Conservation (phyloP, 352 stramenopile species). For the Peronospora belbahrii region DNA sequence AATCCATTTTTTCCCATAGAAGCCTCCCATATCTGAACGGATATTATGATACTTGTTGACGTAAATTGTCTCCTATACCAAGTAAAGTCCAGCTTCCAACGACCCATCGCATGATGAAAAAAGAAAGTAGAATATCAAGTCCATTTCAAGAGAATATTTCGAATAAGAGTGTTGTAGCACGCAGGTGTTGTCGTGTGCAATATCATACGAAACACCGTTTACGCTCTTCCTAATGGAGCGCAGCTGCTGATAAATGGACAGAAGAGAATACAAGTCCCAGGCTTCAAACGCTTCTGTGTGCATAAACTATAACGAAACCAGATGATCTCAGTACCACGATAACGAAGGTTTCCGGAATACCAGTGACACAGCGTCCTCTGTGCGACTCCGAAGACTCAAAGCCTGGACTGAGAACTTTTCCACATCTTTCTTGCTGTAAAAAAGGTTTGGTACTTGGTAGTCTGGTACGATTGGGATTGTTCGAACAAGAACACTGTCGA, state of each 20-base stretch:
- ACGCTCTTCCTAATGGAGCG: slow-evolving; percentile 15
- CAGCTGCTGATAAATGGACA: slow-evolving; percentile 18
- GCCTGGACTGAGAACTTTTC: slow-evolving; percentile 51
- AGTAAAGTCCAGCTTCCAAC: too few species aligned
- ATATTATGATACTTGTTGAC: too few species aligned
- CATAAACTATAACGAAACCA: not conserved
- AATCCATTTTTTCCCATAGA: too few species aligned
- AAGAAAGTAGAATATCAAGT: too few species aligned
- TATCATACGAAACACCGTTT: not conserved
- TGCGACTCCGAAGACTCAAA: slow-evolving; percentile 41
- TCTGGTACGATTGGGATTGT: slow-evolving; percentile 44
- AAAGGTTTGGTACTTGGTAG: slow-evolving; percentile 47
- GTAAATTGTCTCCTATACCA: too few species aligned
- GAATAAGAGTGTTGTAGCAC: too few species aligned
- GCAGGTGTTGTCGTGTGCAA: slow-evolving; percentile 4
- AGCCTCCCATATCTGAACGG: too few species aligned
- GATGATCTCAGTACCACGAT: slow-evolving; percentile 24
- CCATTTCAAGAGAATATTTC: too few species aligned
- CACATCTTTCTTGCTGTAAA: slow-evolving; percentile 59
- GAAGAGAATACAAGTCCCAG: not conserved
- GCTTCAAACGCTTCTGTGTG: not conserved
- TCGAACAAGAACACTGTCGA: slow-evolving; percentile 45
- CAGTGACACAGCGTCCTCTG: slow-evolving; percentile 41
- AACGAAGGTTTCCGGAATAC: slow-evolving; percentile 31
- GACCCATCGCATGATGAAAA: too few species aligned